Evolutionary conservation across 352 stramenopile genomes (phyloP).

Genomic region (Phytopythium chamaehyphon): DNA sequence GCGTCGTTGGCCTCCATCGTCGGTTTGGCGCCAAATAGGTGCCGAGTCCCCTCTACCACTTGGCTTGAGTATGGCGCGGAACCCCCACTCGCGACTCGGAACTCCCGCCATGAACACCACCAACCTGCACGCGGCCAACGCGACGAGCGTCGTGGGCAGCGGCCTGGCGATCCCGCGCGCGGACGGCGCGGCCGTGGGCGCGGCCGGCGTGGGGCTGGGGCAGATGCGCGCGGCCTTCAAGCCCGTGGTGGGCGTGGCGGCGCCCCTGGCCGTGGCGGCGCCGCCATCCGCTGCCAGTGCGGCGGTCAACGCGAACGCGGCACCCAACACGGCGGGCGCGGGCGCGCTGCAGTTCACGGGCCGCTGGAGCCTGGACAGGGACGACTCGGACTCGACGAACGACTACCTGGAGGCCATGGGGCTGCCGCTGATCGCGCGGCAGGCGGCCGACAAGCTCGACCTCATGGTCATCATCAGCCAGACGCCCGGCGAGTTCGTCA

Average conservation of each 20-base stretch:
- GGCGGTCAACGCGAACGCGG: constrained; percentile 14
- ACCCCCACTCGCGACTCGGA: too few relatives aligned
- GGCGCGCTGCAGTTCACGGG: constrained; percentile 79
- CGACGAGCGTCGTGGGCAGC: constrained; percentile 74
- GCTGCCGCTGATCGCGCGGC: constrained; percentile 79
- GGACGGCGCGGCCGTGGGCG: constrained; percentile 18
- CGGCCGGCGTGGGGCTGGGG: constrained; percentile 34
- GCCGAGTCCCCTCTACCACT: too few relatives aligned
- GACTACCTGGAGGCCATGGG: constrained; percentile 88
- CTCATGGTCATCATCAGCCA: constrained; percentile 89
- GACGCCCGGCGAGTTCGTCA: constrained; percentile 78
- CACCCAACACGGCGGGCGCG: constrained; percentile 68
- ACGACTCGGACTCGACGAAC: constrained; percentile 89
- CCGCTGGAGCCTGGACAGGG: constrained; percentile 79
- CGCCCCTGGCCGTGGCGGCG: constrained; percentile 18
- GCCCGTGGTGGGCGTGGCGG: constrained; percentile 26
- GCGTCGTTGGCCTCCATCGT: constrained; percentile 12
- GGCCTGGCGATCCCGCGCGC: constrained; percentile 51
- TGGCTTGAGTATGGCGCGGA: too few relatives aligned
- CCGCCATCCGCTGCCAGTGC: constrained; percentile 15
- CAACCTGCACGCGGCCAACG: constrained; percentile 80
- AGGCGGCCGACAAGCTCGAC: constrained; percentile 85
- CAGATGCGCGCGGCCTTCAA: constrained; percentile 76
- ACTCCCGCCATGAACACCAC: constrained; percentile 28
- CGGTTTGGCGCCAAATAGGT: too few relatives aligned